Base-by-base conservation (phyloP, 1,139 yeast genomes). In the Zygoascus sp. region DNA sequence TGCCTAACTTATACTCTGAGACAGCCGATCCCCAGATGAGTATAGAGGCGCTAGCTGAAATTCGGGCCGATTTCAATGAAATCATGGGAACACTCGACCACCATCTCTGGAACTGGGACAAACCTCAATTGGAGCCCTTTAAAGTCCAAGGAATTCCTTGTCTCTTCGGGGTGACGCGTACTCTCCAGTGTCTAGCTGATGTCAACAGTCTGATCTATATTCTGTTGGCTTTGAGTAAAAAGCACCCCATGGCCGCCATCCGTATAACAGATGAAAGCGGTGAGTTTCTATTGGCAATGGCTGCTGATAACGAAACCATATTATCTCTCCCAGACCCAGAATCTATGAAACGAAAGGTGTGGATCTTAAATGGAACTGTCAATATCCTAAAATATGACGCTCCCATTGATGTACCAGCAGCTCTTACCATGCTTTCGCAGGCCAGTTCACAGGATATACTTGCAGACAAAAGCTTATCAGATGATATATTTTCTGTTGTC, bases 251-350 rank as follows among this genome's bases (percentile, higher is more conserved):
- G 45, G 52, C 76, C 2, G 76, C 65, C 56, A 66, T 79, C 8
- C 78, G 75, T 46, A 53, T 77, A 1, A 67, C 70, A 53, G 85
- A 81, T 57, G 72, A 75, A 0, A 82, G 76, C 43, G 78, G 79
- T 2, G 88, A 82, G 51, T 74, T 77, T 42, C 47, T 81, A 3
- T 59, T 81, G 44, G 72, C 76, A 9, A 79, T 77, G 49, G 69
- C 75, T 30, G 16, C 34, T 30, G 34, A 30, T n/a, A 30, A 11
- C 13, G 34, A 30, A 2, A 13, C 8, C 13, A 30, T 30, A n/a
- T 13, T 13, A n/a, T 13, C 15, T 9, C 8, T 30, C 16, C 17
- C 15, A 3, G 28, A 20, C 5, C 39, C 45, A 17, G n/a, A 16
- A 5, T 27, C 5, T 11, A 20, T 36, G 41, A 28, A 13, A 13